Percentiles rank a stretch among this genome's conserved stretches.
phyloP scores from a whole-genome alignment of 805 yeast genomes.

The Yarrowia sp. region DNA sequence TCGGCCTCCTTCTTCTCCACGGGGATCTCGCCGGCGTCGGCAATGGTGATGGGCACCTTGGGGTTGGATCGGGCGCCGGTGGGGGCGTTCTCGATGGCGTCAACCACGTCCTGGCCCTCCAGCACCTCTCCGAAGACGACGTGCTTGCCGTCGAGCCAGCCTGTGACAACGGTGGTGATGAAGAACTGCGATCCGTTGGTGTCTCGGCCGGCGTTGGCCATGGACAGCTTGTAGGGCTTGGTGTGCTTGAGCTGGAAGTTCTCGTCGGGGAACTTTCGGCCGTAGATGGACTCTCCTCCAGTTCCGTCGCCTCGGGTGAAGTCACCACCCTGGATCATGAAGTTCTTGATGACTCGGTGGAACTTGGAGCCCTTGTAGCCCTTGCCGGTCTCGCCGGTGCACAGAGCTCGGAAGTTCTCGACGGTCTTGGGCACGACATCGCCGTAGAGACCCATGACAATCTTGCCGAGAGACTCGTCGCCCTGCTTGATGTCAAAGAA shows the following conservation, averaged over 20 bases:
- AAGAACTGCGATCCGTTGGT: conserved; percentile 92
- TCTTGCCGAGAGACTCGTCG: conserved; percentile 75
- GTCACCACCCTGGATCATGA: conserved; percentile 91
- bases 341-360: conserved; percentile 75
- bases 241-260: conserved; percentile 64
- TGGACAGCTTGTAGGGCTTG: conserved; percentile 71
- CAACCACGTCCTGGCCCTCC: conserved; percentile 80
- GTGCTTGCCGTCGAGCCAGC: conserved; percentile 93
- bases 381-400: conserved; percentile 74
- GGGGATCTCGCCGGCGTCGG: conserved; percentile 67
- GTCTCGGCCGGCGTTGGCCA: conserved; percentile 78
- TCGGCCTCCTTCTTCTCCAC: conserved; percentile 17
- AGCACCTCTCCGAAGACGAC: conserved; percentile 96
- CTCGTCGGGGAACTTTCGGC: conserved; percentile 77
- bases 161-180: conserved; percentile 87
- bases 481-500: conserved; percentile 87
- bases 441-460: conserved; percentile 88
- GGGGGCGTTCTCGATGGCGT: conserved; percentile 73
- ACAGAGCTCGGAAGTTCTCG: conserved; percentile 83
- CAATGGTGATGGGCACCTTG: conserved; percentile 65
- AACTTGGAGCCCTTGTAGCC: conserved; percentile 70
- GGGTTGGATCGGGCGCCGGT: conserved; percentile 80
- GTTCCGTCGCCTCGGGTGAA: conserved; percentile 66
- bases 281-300: conserved; percentile 84
- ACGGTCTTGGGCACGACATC: conserved; percentile 85